Conservation (phyloP, 352 stramenopile species). For the Aphanomyces astaci region DNA sequence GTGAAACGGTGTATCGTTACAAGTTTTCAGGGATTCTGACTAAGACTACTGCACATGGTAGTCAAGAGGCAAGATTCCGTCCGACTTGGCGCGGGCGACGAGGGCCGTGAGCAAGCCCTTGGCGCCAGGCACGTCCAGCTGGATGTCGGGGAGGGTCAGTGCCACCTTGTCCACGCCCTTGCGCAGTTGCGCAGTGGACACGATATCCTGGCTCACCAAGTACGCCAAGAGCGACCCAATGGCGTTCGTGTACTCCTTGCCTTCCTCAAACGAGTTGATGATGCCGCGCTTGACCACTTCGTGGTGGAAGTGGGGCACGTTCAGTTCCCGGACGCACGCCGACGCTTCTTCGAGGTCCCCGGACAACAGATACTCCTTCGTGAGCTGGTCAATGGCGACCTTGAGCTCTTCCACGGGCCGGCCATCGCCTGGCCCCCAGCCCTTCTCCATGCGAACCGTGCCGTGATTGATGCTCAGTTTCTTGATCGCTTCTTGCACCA, state of each 20-base stretch:
- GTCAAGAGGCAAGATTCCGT: slow-evolving; percentile 41
- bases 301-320: slow-evolving; percentile 94
- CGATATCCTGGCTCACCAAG: slow-evolving; percentile 39
- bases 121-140: slow-evolving; percentile 60
- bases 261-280: slow-evolving; percentile 41
- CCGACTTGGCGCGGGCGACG: slow-evolving; percentile 49
- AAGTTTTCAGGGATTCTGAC: too few relatives aligned
- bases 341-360: slow-evolving; percentile 92
- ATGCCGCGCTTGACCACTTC: slow-evolving; percentile 89
- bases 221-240: slow-evolving; percentile 40
- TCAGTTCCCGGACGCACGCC: slow-evolving; percentile 89
- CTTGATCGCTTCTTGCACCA: slow-evolving; percentile 94
- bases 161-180: slow-evolving; percentile 78
- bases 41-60: not conserved
- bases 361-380: slow-evolving; percentile 94
- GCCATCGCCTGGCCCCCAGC: slow-evolving; percentile 94
- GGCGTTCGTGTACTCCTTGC: slow-evolving; percentile 31
- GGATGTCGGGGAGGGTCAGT: slow-evolving; percentile 39
- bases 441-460: slow-evolving; percentile 91
- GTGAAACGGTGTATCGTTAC: too few relatives aligned
- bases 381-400: slow-evolving; percentile 92
- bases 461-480: slow-evolving; percentile 96
- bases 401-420: slow-evolving; percentile 88
- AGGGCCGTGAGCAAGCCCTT: slow-evolving; percentile 38
- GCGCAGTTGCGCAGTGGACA: slow-evolving; percentile 43